Percentiles rank a stretch among this genome's conserved stretches.
Evolutionary conservation across 1,284 basidiomycete species (phyloP).

Genomic region (Ceratobasidium sp.): DNA sequence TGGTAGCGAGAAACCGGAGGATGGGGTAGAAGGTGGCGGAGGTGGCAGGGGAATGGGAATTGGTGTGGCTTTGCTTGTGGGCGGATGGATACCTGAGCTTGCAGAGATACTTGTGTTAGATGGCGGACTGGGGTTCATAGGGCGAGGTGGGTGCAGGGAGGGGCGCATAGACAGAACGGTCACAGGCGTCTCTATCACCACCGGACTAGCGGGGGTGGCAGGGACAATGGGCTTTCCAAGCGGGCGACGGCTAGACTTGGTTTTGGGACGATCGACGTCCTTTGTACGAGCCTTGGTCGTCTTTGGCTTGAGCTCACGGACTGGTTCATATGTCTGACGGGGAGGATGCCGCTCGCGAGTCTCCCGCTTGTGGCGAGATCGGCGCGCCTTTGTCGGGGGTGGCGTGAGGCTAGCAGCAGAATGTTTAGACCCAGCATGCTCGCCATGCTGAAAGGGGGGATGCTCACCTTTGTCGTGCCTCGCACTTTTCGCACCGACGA

Average conservation of each 20-base stretch:
- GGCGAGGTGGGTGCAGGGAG: conserved; percentile 36
- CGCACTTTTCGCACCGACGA: conserved; percentile 38
- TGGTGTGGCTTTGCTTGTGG: conserved; percentile 39
- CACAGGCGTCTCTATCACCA: conserved; percentile 21
- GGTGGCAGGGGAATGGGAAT: conserved; percentile 12
- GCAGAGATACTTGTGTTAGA: conserved; percentile 32
- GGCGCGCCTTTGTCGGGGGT: conserved; percentile 35
- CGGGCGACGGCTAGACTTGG: conserved; percentile 27
- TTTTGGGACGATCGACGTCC: conserved; percentile 38
- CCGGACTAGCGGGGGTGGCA: conserved; percentile 23
- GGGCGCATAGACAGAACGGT: conserved; percentile 34
- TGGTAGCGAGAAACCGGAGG: conserved; percentile 28
- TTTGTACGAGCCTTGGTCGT: conserved; percentile 35
- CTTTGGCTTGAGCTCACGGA: conserved; percentile 36
- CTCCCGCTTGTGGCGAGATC: conserved; percentile 37
- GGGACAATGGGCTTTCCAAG: conserved; percentile 21
- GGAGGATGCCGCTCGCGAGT: conserved; percentile 37
- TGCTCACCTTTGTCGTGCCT: conserved; percentile 35
- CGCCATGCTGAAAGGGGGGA: not conserved
- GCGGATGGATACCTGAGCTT: conserved; percentile 38
- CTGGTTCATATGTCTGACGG: conserved; percentile 31
- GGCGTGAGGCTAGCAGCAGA: conserved; percentile 20
- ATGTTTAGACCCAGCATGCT: conserved; percentile 18
- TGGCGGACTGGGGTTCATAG: conserved; percentile 32
- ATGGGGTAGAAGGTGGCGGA: conserved; percentile 12